A percentile compares a stretch with the other conserved stretches of the same genome.
phyloP scores from a whole-genome alignment of 768 basidiomycete species.

The Tylopilus balloui region DNA sequence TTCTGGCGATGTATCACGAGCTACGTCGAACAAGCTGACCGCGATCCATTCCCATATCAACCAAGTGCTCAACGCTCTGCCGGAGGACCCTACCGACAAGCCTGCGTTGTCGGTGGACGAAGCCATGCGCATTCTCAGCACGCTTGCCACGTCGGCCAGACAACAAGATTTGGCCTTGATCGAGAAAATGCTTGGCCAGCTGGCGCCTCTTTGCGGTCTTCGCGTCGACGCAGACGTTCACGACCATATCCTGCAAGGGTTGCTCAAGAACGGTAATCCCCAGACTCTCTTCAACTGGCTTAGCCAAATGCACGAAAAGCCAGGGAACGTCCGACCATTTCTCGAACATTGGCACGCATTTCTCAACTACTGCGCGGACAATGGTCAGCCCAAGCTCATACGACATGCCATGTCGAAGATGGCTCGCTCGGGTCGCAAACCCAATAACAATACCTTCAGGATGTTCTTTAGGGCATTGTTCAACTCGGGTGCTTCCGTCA shows the following conservation, averaged over 20 bases:
- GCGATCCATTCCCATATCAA: constrained; percentile 22
- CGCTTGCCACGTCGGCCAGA: constrained; percentile 49
- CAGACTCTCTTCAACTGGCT: constrained; percentile 50
- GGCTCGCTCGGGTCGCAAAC: constrained; percentile 37
- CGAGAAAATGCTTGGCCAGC: constrained; percentile 47
- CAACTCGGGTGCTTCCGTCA: constrained; percentile 27
- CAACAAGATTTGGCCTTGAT: constrained; percentile 52
- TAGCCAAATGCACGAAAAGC: constrained; percentile 45
- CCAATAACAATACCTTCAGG: constrained; percentile 44
- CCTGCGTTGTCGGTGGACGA: constrained; percentile 22
- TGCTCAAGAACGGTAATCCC: constrained; percentile 43
- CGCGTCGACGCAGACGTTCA: constrained; percentile 44
- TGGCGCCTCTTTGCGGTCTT: constrained; percentile 45
- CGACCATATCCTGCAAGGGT: constrained; percentile 43
- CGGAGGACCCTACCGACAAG: constrained; percentile 6
- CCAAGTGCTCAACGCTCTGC: constrained; percentile 21
- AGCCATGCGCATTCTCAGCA: constrained; percentile 38
- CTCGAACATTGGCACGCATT: constrained; percentile 53
- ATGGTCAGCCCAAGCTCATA: constrained; percentile 24
- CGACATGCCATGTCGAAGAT: constrained; percentile 34
- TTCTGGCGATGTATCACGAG: constrained; percentile 11
- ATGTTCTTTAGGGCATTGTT: constrained; percentile 46
- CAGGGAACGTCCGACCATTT: constrained; percentile 43
- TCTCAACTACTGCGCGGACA: constrained; percentile 37
- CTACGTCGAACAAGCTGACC: constrained; percentile 17